Evolutionary conservation across 768 basidiomycete genomes (phyloP).

Genomic region (Tubosaeta brunneosetosa): DNA sequence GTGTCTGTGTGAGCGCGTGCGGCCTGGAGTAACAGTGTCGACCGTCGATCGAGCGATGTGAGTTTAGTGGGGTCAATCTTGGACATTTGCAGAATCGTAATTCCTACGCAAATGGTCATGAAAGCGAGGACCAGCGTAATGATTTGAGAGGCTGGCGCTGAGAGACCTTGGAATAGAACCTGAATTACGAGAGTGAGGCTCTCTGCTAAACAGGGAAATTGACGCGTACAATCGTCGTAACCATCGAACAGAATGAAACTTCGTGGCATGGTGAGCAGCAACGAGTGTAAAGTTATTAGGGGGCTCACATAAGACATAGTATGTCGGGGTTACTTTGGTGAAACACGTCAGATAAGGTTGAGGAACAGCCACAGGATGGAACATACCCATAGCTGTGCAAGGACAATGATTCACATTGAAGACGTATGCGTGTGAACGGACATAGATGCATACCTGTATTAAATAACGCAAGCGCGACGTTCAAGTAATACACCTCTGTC

Average conservation of each 20-base stretch:
- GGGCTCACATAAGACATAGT: constrained; percentile 74
- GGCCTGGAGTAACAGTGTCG: constrained; percentile 89
- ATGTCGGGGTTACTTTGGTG: constrained; percentile 71
- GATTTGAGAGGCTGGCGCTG: constrained; percentile 71
- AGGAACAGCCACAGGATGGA: neutral
- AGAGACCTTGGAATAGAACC: constrained; percentile 89
- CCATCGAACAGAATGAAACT: constrained; percentile 83
- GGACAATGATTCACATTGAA: neutral
- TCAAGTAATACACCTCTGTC: constrained; percentile 91
- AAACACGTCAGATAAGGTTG: constrained; percentile 16
- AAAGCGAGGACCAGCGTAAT: constrained; percentile 92
- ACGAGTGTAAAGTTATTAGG: neutral
- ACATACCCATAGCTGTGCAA: constrained; percentile 60
- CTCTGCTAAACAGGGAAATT: neutral
- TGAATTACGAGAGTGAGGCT: constrained; percentile 23
- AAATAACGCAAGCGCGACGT: constrained; percentile 92
- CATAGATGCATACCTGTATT: constrained; percentile 62
- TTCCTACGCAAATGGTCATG: constrained; percentile 85
- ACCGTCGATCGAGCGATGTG: constrained; percentile 77
- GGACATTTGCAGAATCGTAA: constrained; percentile 93
- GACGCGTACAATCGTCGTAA: constrained; percentile 71
- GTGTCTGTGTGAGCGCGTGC: constrained; percentile 65
- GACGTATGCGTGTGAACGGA: neutral
- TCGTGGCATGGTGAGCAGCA: constrained; percentile 1
- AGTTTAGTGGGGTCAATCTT: constrained; percentile 85